phyloP scores from a whole-genome alignment of 768 basidiomycete species.

The Lactarius hengduanensis region DNA sequence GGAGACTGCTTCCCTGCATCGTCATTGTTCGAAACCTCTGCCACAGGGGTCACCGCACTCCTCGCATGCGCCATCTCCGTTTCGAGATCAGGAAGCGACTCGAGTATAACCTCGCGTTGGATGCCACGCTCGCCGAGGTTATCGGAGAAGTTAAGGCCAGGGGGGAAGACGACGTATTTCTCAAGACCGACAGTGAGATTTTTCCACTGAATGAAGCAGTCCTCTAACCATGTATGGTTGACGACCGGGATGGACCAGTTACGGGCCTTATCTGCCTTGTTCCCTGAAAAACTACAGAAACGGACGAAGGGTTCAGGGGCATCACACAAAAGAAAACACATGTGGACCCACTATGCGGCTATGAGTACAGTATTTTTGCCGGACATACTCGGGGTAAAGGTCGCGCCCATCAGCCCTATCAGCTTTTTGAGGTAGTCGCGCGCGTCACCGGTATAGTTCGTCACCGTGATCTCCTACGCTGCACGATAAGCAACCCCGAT shows the following conservation, averaged over 20 bases:
- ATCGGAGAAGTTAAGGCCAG: conserved; percentile 61
- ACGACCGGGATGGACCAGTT: conserved; percentile 85
- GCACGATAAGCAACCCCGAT: not conserved
- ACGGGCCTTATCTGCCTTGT: conserved; percentile 69
- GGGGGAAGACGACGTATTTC: conserved; percentile 69
- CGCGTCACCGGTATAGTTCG: conserved; percentile 84
- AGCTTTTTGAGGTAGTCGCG: conserved; percentile 87
- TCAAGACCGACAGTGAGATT: conserved; percentile 59
- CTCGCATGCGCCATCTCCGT: conserved; percentile 13
- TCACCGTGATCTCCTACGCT: conserved; percentile 71
- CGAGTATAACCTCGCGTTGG: conserved; percentile 25
- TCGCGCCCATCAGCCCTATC: conserved; percentile 71
- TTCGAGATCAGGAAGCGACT: conserved; percentile 21
- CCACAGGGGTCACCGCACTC: not conserved
- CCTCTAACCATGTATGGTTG: conserved; percentile 90
- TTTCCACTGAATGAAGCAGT: conserved; percentile 82
- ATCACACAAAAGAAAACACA: not conserved
- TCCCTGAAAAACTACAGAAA: conserved; percentile 31
- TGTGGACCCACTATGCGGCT: conserved; percentile 68
- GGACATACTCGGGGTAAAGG: conserved; percentile 81
- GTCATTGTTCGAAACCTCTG: not conserved
- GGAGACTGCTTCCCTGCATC: conserved; percentile 8
- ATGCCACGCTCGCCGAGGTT: conserved; percentile 38
- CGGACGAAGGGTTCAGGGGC: conserved; percentile 3
- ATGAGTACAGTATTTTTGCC: conserved; percentile 76